Base-by-base conservation (phyloP, 176 grass and related monocot species). In the Raddia distichophylla region DNA sequence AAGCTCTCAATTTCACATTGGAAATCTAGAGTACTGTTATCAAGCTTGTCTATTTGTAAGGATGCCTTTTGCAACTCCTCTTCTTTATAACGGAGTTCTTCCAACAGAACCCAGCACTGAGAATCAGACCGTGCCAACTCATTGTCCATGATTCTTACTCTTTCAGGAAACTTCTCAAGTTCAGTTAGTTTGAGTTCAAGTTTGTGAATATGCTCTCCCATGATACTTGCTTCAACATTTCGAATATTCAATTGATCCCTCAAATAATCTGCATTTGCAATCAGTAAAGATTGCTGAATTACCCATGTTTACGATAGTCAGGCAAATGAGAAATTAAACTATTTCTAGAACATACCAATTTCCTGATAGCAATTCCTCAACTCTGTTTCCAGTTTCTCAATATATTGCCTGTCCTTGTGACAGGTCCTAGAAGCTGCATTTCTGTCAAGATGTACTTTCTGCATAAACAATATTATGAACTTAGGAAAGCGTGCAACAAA, bases 1-100 rank as follows among this genome's bases (percentile, higher is more conserved):
- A 98, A 93, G 84, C 92, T 93, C 86, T 98, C 95, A 70, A 94
- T 86, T 89, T 98, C 95, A 69, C 95, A 98, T 82, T 95, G 95
- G 15, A 84, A 93, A 89, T 98, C 95, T 78, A 98, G 84, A 88
- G 79, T 67, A 74, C 64, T 17, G 69, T 33, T 87, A 80, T 98
- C 92, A 63, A 94, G 90, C 53, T 87, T 94, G 67, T 95, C 77
- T 91, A 94, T 87, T 83, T 91, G 84, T 74, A 84, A 80, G 20
- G 64, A 71, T 78, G 92, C 90, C 57, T 91, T 95, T 69, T 85
- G 70, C 75, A 91, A 68, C 42, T 95, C 86, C 54, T 94, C 90
- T 71, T 94, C 88, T 85, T 91, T 94, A 67, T 78, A 71, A 83
- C 85, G 83, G 40, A 95, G 79, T 82, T 98, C 92, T 50, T 85